Evolutionary conservation across 305 asterid genomes (phyloP).

Genomic region (Fraxinus xanthoxyloides): DNA sequence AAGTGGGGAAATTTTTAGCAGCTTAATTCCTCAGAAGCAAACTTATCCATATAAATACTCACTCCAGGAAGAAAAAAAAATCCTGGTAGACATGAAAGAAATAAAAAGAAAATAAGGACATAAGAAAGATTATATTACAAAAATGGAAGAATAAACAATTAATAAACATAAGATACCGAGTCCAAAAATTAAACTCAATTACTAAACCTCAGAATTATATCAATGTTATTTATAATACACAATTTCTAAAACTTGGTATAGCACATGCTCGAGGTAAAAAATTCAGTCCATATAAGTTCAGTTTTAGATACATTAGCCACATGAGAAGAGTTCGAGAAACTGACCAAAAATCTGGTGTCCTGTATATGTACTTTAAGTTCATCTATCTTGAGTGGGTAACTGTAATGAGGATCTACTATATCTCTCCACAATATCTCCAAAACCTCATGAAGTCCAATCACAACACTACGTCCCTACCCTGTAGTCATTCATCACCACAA

Average conservation of each 20-base stretch:
- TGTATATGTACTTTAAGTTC: neutral
- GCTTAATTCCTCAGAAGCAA: conserved; percentile 8
- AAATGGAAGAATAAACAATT: neutral
- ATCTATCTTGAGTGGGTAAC: neutral
- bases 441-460: neutral
- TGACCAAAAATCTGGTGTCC: neutral
- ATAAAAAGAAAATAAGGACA: neutral
- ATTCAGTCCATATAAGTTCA: neutral
- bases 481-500: neutral
- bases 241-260: neutral
- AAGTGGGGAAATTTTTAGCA: conserved; percentile 9
- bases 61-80: conserved; percentile 11
- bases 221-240: neutral
- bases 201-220: neutral
- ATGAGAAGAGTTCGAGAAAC: neutral
- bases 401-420: neutral
- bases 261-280: neutral
- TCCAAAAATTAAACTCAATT: neutral
- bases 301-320: neutral
- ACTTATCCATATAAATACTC: conserved; percentile 2
- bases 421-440: neutral
- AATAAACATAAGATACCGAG: neutral
- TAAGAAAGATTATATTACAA: conserved; percentile 10
- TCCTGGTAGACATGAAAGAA: conserved; percentile 16
- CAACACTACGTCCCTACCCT: neutral